Conservation (phyloP, 331 rosid genomes). For the Phaseolus coccineus region DNA sequence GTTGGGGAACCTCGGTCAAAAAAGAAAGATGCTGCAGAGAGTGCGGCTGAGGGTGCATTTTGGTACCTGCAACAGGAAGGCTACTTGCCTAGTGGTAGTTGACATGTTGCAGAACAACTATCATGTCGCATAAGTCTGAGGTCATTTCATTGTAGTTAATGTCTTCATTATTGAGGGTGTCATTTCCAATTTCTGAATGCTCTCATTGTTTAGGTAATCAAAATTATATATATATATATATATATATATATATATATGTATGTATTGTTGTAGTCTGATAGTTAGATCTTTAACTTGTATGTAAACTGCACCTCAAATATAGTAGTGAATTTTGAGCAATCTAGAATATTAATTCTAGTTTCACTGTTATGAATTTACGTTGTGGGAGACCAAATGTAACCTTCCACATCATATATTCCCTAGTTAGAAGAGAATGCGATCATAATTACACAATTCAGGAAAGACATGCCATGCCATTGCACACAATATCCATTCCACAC, state of each 20-base stretch:
- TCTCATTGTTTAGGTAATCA: background rate
- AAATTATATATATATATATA: too few relatives aligned
- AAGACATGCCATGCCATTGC: too few relatives aligned
- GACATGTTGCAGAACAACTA: background rate
- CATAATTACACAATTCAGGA: too few relatives aligned
- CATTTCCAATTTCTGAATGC: conserved; percentile 26
- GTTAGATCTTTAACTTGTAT: background rate
- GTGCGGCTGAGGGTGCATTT: conserved; percentile 85
- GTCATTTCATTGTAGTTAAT: background rate
- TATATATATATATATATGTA: too few relatives aligned
- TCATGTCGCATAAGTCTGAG: conserved; percentile 3
- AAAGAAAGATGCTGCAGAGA: conserved; percentile 83
- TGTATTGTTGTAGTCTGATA: background rate
- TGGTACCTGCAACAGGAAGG: conserved; percentile 76
- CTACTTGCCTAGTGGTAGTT: conserved; percentile 42
- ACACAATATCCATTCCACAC: too few relatives aligned
- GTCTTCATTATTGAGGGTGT: conserved; percentile 5
- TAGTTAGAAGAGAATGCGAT: too few relatives aligned
- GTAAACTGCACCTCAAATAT: background rate
- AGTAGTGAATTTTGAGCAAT: background rate
- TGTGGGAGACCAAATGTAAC: too few relatives aligned
- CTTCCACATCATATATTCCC: too few relatives aligned
- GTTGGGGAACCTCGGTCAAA: conserved; percentile 56
- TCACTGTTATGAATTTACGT: too few relatives aligned
- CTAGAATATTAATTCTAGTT: too few relatives aligned